A percentile compares a stretch with the other conserved stretches of the same genome.
These are phyloP conservation scores for Umbelopsis sp. DNA, from an alignment of 371 early-diverging fungal genomes.

Conservation along the genomic window DNA sequence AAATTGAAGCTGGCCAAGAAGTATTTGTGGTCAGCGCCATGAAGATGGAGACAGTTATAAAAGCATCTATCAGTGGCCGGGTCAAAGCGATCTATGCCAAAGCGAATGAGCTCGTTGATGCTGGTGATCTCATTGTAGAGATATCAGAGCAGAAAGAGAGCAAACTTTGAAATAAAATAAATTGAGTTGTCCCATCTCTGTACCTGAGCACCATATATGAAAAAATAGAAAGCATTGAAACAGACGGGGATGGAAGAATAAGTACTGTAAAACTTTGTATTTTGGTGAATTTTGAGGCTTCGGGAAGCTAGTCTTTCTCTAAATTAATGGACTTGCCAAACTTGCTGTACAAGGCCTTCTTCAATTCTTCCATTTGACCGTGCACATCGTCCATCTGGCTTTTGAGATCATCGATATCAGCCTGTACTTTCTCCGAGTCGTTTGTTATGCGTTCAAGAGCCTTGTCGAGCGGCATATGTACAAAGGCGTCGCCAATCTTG, in stretches of 20 bases:
- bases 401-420: constrained; percentile 64
- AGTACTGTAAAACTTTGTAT: neutral
- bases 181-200: neutral
- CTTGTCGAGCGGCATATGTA: constrained; percentile 73
- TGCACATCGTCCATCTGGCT: constrained; percentile 70
- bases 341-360: constrained; percentile 84
- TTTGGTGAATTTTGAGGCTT: neutral
- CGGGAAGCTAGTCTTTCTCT: constrained; percentile 69
- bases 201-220: too few relatives aligned
- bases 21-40: constrained; percentile 48
- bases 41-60: constrained; percentile 52
- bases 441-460: constrained; percentile 73
- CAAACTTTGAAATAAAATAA: constrained; percentile 26
- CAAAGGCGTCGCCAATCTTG: constrained; percentile 89
- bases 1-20: constrained; percentile 32
- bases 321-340: constrained; percentile 95
- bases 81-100: constrained; percentile 32
- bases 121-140: constrained; percentile 40
- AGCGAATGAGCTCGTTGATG: constrained; percentile 39
- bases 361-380: constrained; percentile 83
- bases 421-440: constrained; percentile 62
- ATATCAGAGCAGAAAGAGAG: constrained; percentile 30
- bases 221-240: too few relatives aligned
- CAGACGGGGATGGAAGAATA: neutral
- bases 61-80: constrained; percentile 28